phyloP scores from a whole-genome alignment of 306 rosid genomes.

The Hippophae tibetana region DNA sequence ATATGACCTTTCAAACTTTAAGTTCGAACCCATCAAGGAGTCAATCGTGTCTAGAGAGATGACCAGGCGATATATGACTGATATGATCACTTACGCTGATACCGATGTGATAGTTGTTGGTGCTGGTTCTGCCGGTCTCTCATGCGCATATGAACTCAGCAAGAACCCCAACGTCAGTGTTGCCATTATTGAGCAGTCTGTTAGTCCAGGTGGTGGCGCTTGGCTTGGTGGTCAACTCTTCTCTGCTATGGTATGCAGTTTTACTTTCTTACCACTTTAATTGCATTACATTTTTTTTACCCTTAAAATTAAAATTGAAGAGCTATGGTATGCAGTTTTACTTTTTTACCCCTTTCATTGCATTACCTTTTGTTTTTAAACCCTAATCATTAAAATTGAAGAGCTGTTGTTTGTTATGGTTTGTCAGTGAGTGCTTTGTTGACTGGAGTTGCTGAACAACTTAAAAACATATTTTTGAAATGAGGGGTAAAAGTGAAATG shows the following conservation, averaged over 20 bases:
- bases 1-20: conserved; percentile 27
- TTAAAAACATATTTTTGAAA: too few relatives aligned
- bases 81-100: conserved; percentile 89
- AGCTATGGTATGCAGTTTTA: too few relatives aligned
- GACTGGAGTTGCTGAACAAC: too few relatives aligned
- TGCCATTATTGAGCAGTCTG: conserved; percentile 89
- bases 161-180: conserved; percentile 54
- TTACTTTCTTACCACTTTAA: neutral
- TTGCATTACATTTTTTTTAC: too few relatives aligned
- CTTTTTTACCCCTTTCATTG: too few relatives aligned
- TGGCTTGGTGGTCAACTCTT: conserved; percentile 99
- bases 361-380: too few relatives aligned
- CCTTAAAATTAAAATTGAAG: too few relatives aligned
- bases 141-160: conserved; percentile 94
- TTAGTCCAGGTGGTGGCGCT: conserved; percentile 94
- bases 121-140: conserved; percentile 84
- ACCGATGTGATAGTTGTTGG: conserved; percentile 86
- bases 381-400: too few relatives aligned
- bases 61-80: conserved; percentile 93
- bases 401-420: too few relatives aligned
- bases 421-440: too few relatives aligned
- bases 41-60: conserved; percentile 81
- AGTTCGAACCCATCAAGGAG: conserved; percentile 38
- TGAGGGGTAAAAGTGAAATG: too few relatives aligned
- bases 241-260: conserved; percentile 64